Evolutionary conservation across 805 yeast species (phyloP).

Genomic region (Myxozyma vanderwaltii): DNA sequence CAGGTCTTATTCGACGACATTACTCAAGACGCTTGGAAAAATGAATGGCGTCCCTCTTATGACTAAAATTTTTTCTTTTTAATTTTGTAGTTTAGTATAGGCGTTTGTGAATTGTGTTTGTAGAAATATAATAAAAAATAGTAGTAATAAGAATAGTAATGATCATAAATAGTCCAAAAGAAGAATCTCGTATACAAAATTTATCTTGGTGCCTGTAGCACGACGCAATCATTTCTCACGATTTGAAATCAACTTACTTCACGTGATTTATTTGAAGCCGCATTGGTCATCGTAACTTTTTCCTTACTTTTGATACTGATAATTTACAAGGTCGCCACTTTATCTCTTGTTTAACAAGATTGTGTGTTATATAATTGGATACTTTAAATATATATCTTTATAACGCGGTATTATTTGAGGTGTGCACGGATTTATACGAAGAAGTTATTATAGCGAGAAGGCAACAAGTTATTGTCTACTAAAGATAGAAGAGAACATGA

Average conservation of each 20-base stretch:
- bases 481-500: conserved; percentile 52
- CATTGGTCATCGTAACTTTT: too few species aligned
- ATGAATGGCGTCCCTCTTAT: conserved; percentile 31
- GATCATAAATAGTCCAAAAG: too few species aligned
- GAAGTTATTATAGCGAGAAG: background rate
- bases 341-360: too few species aligned
- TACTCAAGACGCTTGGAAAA: conserved; percentile 27
- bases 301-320: too few species aligned
- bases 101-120: conserved; percentile 6
- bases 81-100: background rate
- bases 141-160: too few species aligned
- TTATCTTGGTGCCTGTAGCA: background rate
- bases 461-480: too few species aligned
- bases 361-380: too few species aligned
- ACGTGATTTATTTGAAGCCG: background rate
- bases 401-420: too few species aligned
- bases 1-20: conserved; percentile 31
- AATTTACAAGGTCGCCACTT: too few species aligned
- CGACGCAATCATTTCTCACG: background rate
- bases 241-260: background rate
- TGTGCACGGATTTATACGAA: background rate
- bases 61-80: background rate
- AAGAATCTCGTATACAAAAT: too few species aligned
- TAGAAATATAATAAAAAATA: too few species aligned
- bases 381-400: too few species aligned